These are phyloP conservation scores for Septoria linicola DNA, from an alignment of 2,329 filamentous ascomycete genomes.

Conservation along the genomic window DNA sequence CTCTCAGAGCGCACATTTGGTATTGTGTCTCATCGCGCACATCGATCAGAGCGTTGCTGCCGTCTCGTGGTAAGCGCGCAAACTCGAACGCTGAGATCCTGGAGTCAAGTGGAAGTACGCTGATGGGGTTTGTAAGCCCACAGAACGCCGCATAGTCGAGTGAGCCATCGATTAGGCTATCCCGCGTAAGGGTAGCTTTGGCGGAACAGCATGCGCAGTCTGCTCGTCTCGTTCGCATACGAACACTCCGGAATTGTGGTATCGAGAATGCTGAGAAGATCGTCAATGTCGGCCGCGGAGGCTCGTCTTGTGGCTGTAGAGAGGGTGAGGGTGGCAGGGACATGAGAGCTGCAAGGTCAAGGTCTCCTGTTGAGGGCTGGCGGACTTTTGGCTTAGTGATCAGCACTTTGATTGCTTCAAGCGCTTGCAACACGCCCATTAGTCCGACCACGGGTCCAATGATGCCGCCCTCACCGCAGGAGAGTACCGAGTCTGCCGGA, in stretches of 20 bases:
- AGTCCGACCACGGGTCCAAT: conserved; percentile 86
- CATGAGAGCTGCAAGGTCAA: conserved; percentile 20
- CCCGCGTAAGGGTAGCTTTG: conserved; percentile 60
- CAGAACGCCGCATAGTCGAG: conserved; percentile 87
- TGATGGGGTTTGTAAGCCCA: conserved; percentile 58
- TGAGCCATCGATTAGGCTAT: conserved; percentile 49
- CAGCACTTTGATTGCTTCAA: conserved; percentile 82
- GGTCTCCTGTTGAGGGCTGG: neutral
- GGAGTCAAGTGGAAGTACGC: conserved; percentile 61
- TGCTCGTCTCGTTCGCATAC: conserved; percentile 65
- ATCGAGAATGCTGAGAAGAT: conserved; percentile 57
- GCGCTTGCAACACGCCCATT: conserved; percentile 89
- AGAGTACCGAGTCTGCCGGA: conserved; percentile 75
- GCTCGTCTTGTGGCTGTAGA: conserved; percentile 28
- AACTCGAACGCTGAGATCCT: conserved; percentile 68
- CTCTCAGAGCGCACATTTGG: conserved; percentile 71
- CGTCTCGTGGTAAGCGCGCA: conserved; percentile 36
- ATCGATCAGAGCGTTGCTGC: conserved; percentile 67
- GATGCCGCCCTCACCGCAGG: conserved; percentile 90
- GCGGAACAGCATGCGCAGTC: conserved; percentile 77
- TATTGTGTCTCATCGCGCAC: conserved; percentile 84
- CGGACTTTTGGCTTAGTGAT: conserved; percentile 49
- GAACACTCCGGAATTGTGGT: conserved; percentile 69
- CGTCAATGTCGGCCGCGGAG: conserved; percentile 44
- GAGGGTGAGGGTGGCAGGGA: conserved; percentile 17